Conservation (phyloP, 257 asterid species). For the Knoxia roxburghii region DNA sequence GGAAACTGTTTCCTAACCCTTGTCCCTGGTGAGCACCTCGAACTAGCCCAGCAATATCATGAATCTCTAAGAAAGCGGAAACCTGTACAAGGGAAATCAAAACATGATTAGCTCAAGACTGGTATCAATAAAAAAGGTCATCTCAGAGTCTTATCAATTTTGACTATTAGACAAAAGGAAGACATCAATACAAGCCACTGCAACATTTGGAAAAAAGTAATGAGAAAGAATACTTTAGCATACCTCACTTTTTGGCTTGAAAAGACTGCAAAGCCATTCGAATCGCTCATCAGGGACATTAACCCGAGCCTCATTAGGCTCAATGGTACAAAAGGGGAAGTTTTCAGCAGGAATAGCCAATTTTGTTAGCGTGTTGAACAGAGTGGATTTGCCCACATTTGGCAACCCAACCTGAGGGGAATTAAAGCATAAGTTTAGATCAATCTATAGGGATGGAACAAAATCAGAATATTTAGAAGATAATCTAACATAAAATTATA, state of each 20-base stretch:
- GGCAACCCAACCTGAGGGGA: constrained; percentile 92
- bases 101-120: background rate
- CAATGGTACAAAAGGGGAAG: constrained; percentile 95
- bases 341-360: constrained; percentile 93
- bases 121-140: background rate
- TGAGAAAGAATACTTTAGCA: constrained; percentile 10
- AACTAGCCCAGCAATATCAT: constrained; percentile 97
- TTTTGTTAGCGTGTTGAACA: constrained; percentile 97
- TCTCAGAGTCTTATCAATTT: background rate
- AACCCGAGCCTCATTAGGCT: constrained; percentile 98
- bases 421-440: background rate
- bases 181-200: background rate
- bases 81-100: constrained; percentile 36
- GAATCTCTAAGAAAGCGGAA: constrained; percentile 92
- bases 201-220: background rate
- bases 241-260: constrained; percentile 97
- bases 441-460: no score
- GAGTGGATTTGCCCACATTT: constrained; percentile 93
- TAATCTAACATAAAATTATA: background rate
- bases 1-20: constrained; percentile 93
- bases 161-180: background rate
- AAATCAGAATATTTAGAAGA: no score
- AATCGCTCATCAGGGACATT: constrained; percentile 90
- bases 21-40: constrained; percentile 98
- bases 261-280: constrained; percentile 87